These are phyloP conservation scores for Metroxylon sagu DNA, from an alignment of 176 grass and related monocot species.

Conservation along the genomic window DNA sequence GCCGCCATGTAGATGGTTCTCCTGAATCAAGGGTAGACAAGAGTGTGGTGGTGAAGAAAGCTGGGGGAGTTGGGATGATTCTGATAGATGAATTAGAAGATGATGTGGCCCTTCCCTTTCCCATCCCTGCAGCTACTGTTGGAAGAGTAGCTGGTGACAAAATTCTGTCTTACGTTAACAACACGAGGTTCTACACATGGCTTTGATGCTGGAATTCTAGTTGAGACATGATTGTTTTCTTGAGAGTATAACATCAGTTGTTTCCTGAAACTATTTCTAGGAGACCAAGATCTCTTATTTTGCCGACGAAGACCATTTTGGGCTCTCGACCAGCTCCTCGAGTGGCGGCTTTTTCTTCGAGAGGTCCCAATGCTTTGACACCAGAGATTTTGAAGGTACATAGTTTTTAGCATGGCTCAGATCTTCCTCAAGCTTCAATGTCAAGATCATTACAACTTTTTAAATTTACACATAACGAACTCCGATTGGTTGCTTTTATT, in stretches of 20 bases:
- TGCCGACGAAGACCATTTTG: conserved; percentile 4
- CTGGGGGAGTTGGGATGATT: not conserved
- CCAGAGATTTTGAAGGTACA: conserved; percentile 14
- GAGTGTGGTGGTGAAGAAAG: not conserved
- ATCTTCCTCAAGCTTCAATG: not conserved
- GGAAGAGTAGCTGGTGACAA: not conserved
- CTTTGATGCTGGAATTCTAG: not conserved
- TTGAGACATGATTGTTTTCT: not conserved
- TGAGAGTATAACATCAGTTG: too few species aligned
- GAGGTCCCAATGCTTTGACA: conserved; percentile 22
- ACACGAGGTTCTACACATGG: not conserved
- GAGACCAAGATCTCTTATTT: conserved; percentile 5
- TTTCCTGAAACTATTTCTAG: not conserved
- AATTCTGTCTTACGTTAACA: conserved; percentile 5
- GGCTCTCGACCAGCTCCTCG: conserved; percentile 10
- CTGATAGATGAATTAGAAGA: not conserved
- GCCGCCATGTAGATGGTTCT: not conserved
- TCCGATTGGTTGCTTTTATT: not conserved
- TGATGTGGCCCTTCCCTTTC: not conserved
- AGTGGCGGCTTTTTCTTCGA: conserved; percentile 23
- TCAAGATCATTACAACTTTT: not conserved
- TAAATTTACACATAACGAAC: not conserved
- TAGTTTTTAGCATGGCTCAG: not conserved
- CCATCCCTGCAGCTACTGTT: not conserved
- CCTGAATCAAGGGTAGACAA: not conserved